Conservation (phyloP, 2,329 filamentous ascomycete species). For the Aspergillus niger region DNA sequence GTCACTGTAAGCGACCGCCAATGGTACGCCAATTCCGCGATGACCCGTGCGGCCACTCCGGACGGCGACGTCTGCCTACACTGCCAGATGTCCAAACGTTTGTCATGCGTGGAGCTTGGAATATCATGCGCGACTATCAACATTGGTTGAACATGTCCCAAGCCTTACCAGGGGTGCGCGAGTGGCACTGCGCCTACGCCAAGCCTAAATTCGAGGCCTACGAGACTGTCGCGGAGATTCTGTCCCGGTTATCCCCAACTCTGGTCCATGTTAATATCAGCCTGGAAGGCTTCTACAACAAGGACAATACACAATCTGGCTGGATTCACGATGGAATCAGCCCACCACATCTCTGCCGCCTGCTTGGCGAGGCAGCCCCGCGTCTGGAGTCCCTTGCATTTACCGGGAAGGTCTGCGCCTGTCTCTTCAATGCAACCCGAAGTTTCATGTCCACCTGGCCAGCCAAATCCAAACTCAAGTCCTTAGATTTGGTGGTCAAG, state of each 20-base stretch:
- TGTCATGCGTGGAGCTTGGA: conserved; percentile 76
- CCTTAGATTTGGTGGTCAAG: conserved; percentile 71
- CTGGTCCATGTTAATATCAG: conserved; percentile 67
- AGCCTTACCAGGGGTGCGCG: conserved; percentile 65
- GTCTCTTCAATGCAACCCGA: conserved; percentile 66
- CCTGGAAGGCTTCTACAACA: conserved; percentile 70
- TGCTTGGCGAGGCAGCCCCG: conserved; percentile 62
- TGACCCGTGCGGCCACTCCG: conserved; percentile 31
- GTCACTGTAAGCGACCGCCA: conserved; percentile 73
- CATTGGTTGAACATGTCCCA: conserved; percentile 65
- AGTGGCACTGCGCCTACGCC: conserved; percentile 59
- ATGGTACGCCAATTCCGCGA: conserved; percentile 62
- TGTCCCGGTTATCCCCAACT: conserved; percentile 59
- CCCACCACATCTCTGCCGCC: conserved; percentile 65
- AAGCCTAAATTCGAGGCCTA: conserved; percentile 76
- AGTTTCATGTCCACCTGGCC: conserved; percentile 52
- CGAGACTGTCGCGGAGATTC: conserved; percentile 65
- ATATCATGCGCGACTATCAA: conserved; percentile 64
- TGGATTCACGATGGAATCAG: conserved; percentile 49
- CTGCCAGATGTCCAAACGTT: conserved; percentile 65
- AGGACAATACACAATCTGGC: conserved; percentile 62
- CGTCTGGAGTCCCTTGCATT: conserved; percentile 69
- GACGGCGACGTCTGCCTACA: conserved; percentile 45
- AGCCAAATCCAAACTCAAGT: conserved; percentile 53
- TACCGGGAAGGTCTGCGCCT: conserved; percentile 70